A percentile compares a stretch with the other conserved stretches of the same genome.
Conservation (phyloP, 805 yeast species). For the Metschnikowia gelsemii region DNA sequence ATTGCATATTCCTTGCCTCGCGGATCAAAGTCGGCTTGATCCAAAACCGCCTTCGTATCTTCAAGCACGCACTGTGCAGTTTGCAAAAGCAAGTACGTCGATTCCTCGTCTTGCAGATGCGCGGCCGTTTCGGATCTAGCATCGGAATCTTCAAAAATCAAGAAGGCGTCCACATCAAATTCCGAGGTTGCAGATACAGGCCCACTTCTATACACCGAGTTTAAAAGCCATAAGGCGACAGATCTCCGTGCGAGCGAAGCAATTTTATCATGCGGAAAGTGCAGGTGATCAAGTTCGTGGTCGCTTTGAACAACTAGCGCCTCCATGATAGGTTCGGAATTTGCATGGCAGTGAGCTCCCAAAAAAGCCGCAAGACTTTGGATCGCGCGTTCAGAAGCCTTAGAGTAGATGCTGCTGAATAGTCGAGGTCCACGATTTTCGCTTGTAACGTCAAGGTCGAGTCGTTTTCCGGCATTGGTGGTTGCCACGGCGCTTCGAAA, state of each 20-base stretch:
- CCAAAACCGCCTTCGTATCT: constrained; percentile 22
- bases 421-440: constrained; percentile 4
- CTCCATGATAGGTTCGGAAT: constrained; percentile 15
- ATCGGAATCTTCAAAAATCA: constrained; percentile 20
- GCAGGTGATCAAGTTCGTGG: no score
- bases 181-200: not conserved
- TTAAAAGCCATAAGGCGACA: constrained; percentile 36
- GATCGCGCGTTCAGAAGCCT: constrained; percentile 24
- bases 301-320: constrained; percentile 8
- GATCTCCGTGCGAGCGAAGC: not conserved
- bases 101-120: constrained; percentile 23
- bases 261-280: no score
- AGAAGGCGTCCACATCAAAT: constrained; percentile 21
- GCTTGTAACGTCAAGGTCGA: constrained; percentile 11
- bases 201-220: constrained; percentile 16
- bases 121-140: constrained; percentile 1
- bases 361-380: constrained; percentile 12
- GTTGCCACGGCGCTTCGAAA: not conserved
- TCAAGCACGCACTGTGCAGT: constrained; percentile 45
- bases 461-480: not conserved
- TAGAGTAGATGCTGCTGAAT: constrained; percentile 21
- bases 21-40: not conserved
- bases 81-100: constrained; percentile 30
- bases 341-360: constrained; percentile 6
- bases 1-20: constrained; percentile 6